Conservation (phyloP, 345 rosid genomes). For the Theobroma cacao region DNA sequence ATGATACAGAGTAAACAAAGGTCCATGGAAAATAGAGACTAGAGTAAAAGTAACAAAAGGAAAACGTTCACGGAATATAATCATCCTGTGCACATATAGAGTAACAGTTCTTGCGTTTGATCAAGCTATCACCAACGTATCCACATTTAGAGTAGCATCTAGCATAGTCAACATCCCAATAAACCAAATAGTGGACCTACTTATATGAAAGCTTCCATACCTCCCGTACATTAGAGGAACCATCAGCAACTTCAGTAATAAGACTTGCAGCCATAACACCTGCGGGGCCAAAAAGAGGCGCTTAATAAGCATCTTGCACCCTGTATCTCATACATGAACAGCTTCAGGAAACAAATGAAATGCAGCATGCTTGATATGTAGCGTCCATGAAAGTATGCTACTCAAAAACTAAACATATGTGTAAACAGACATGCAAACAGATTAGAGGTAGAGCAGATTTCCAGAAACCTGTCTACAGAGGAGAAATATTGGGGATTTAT, state of each 20-base stretch:
- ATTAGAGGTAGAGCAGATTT: not conserved
- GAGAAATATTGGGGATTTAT: not conserved
- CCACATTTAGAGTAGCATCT: not conserved
- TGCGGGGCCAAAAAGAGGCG: conserved; percentile 20
- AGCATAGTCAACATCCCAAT: not conserved
- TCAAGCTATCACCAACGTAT: not conserved
- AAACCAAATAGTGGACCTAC: conserved; percentile 17
- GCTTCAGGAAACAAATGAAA: not conserved
- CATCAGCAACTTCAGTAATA: conserved; percentile 81
- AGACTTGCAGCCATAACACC: conserved; percentile 60
- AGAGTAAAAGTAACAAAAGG: not conserved
- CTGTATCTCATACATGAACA: not conserved
- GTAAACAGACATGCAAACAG: not conserved
- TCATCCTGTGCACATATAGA: not conserved
- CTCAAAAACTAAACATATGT: not conserved
- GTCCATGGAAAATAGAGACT: not conserved
- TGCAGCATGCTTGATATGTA: not conserved
- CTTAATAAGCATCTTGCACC: not conserved
- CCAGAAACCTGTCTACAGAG: not conserved
- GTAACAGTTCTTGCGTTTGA: not conserved
- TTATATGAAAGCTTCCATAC: conserved; percentile 77
- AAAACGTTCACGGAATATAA: not conserved
- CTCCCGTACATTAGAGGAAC: conserved; percentile 88
- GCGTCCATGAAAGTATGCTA: not conserved
- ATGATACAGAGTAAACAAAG: not conserved